These are phyloP conservation scores for Myotisia sp. DNA, from an alignment of 2,329 filamentous ascomycete species.

Conservation along the genomic window DNA sequence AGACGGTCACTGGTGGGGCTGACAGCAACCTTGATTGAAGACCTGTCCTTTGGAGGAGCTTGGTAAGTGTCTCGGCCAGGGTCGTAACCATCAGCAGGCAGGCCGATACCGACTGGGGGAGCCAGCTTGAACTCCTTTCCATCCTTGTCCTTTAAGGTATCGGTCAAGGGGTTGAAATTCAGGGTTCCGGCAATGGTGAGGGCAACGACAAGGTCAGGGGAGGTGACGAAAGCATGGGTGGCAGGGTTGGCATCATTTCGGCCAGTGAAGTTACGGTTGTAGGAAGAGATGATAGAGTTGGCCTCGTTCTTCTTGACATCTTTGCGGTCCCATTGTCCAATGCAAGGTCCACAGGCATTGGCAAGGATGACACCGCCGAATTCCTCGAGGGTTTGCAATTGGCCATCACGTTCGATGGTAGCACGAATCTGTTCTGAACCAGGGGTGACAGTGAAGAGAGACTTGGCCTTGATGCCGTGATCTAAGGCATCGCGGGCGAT, in stretches of 20 bases:
- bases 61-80: slow-evolving; percentile 89
- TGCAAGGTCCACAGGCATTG: slow-evolving; percentile 86
- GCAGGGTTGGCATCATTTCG: slow-evolving; percentile 94
- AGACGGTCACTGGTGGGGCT: slow-evolving; percentile 85
- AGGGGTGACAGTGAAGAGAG: slow-evolving; percentile 86
- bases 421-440: slow-evolving; percentile 95
- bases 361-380: slow-evolving; percentile 89
- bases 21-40: slow-evolving; percentile 60
- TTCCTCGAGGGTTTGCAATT: slow-evolving; percentile 88
- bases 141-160: slow-evolving; percentile 84
- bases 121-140: slow-evolving; percentile 90
- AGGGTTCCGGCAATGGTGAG: slow-evolving; percentile 70
- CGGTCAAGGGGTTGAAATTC: slow-evolving; percentile 89
- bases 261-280: slow-evolving; percentile 99
- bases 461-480: slow-evolving; percentile 87
- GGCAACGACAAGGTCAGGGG: slow-evolving; percentile 77
- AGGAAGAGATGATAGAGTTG: slow-evolving; percentile 96
- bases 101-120: slow-evolving; percentile 63
- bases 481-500: slow-evolving; percentile 82
- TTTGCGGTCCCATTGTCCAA: slow-evolving; percentile 86
- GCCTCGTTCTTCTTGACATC: slow-evolving; percentile 90
- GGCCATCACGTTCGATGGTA: slow-evolving; percentile 79
- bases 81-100: slow-evolving; percentile 74
- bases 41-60: slow-evolving; percentile 71
- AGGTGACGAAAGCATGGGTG: slow-evolving; percentile 85